Evolutionary conservation across 1,284 basidiomycete genomes (phyloP).

Genomic region (Chalciporus sp.): DNA sequence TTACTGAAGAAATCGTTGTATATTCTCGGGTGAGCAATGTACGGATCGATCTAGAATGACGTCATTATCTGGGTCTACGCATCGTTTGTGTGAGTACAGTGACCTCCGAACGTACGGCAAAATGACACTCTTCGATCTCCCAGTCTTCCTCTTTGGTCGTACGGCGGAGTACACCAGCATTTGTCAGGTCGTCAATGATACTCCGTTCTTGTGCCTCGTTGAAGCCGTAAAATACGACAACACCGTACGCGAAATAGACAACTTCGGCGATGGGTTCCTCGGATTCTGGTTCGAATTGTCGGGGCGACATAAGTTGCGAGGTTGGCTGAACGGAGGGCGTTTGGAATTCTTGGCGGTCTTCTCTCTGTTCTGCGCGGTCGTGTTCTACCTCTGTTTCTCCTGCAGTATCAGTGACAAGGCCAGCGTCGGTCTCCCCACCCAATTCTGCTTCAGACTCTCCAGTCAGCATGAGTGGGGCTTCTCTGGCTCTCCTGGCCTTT

Average conservation of each 20-base stretch:
- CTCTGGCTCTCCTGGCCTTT: constrained; percentile 10
- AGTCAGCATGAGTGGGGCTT: neutral
- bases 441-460: constrained; percentile 23
- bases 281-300: constrained; percentile 17
- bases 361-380: neutral
- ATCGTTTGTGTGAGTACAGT: neutral
- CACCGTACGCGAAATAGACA: constrained; percentile 86
- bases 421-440: constrained; percentile 12
- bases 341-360: neutral
- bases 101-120: constrained; percentile 52
- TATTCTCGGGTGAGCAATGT: constrained; percentile 84
- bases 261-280: constrained; percentile 73
- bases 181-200: constrained; percentile 82
- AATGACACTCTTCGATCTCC: constrained; percentile 92
- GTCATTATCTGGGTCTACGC: neutral
- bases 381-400: constrained; percentile 19
- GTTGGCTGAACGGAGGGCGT: constrained; percentile 7
- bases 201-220: constrained; percentile 73
- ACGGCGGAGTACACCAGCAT: constrained; percentile 66
- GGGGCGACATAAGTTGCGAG: neutral
- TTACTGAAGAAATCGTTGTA: constrained; percentile 92
- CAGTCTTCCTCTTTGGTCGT: constrained; percentile 69
- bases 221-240: constrained; percentile 88
- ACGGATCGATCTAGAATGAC: constrained; percentile 71
- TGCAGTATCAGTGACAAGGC: constrained; percentile 14